Base-by-base conservation (phyloP, 495 filamentous ascomycete species). In the Neurospora sp. region DNA sequence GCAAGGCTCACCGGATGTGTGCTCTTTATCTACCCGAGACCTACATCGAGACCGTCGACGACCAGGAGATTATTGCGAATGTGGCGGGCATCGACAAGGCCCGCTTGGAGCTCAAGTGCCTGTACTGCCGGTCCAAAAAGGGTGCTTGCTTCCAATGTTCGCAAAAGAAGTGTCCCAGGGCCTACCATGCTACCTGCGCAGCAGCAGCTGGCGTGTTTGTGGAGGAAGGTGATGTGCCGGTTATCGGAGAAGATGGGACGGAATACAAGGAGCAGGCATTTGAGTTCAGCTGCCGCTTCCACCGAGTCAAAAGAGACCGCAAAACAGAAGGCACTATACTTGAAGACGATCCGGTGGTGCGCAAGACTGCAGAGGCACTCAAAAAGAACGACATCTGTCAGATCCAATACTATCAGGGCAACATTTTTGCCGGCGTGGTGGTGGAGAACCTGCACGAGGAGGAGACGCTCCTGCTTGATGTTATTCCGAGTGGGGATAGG, bases 91-190 rank as follows among this genome's bases (percentile, higher is more conserved):
- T 98, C 78, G 88, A 93, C 75, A 97, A 96, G 81, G 94, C 90
- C 72, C 91, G 96, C 12, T 81, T 96, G 76, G 94, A 96, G 9
- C 89, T 98, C 72, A 97, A 94, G 79, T 99, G 96, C 81, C 89
- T 94, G 69, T 97, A 93, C 81, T 99, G 96, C 78, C 92, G 94
- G 42, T 95, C 93, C 68, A 96, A 94, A 78, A 93, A 91, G 73
- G 96, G 96, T 38, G 92, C 94, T 17, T 97, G 94, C 82, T 97
- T 99, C 84, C 96, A 99, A 81, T 99, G 96, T 83, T 96, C 93
- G 8, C 90, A 91, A 72, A 96, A 94, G 85, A 98, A 97, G 81
- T 99, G 96, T 79, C 92, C 92, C 35, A 86, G 95, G 73, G 90
- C 96, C 3, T 99, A 97, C 79, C 96, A 99, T 81, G 93, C 94